phyloP scores from a whole-genome alignment of 2,329 filamentous ascomycete species.

The Colletotrichum coccodes region DNA sequence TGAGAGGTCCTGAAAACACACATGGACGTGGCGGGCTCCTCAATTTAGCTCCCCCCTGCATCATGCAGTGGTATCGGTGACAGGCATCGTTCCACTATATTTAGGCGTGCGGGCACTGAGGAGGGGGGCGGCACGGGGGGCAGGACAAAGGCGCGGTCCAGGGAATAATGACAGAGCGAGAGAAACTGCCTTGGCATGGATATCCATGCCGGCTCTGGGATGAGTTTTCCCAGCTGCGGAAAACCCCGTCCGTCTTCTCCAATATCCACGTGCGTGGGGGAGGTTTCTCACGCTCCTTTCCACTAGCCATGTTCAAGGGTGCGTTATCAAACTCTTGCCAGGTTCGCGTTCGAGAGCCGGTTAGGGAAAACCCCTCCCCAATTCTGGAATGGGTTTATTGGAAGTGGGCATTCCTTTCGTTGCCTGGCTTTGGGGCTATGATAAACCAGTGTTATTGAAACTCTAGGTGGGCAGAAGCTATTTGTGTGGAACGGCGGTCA shows the following conservation, averaged over 20 bases:
- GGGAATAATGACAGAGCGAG: neutral
- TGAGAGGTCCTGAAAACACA: slow-evolving; percentile 10
- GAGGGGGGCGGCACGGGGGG: neutral
- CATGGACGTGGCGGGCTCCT: neutral
- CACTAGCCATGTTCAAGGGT: neutral
- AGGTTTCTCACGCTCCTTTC: neutral
- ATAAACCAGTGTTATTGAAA: slow-evolving; percentile 18
- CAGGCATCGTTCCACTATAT: slow-evolving; percentile 29
- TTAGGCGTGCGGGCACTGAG: slow-evolving; percentile 20
- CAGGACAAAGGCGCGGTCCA: neutral
- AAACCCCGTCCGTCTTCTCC: slow-evolving; percentile 5
- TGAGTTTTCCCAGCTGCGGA: neutral
- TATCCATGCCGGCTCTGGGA: slow-evolving; percentile 26
- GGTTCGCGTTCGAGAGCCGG: neutral
- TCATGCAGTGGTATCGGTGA: slow-evolving; percentile 30
- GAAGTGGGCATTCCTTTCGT: neutral
- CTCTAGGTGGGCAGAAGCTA: slow-evolving; percentile 11
- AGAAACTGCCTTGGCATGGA: slow-evolving; percentile 14
- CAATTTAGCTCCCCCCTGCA: slow-evolving; percentile 26
- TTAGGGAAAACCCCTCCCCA: neutral
- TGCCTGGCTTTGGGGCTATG: neutral
- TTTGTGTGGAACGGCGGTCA: slow-evolving; percentile 10
- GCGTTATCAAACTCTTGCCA: neutral
- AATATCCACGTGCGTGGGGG: slow-evolving; percentile 22
- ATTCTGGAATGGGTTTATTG: slow-evolving; percentile 4